Evolutionary conservation across 164 flowering plant species (phyloP).

Genomic region (Amborella trichopoda): DNA sequence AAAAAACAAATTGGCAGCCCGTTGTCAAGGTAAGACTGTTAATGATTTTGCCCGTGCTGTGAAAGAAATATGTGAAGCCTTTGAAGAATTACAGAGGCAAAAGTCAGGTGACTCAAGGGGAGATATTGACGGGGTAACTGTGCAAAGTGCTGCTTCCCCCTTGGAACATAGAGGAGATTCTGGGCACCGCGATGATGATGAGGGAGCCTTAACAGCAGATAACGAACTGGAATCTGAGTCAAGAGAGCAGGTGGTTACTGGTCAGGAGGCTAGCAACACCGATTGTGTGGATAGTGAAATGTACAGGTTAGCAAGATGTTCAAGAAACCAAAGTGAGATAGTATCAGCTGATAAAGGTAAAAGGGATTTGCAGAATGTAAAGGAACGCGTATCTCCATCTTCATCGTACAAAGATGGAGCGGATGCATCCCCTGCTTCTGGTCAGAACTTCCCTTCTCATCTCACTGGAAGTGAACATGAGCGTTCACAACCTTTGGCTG

Average conservation of each 20-base stretch:
- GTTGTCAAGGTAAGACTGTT: constrained; percentile 61
- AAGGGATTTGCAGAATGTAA: constrained; percentile 5
- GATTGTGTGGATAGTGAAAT: constrained; percentile 19
- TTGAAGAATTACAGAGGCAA: constrained; percentile 44
- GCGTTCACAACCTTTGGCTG: constrained; percentile 8
- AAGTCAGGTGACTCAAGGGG: constrained; percentile 19
- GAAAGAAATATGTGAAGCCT: constrained; percentile 73
- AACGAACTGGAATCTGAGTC: not conserved
- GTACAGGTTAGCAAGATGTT: constrained; percentile 25
- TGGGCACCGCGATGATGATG: not conserved
- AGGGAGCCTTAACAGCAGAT: not conserved
- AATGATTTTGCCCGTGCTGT: constrained; percentile 76
- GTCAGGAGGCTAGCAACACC: too few species aligned
- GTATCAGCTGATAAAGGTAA: constrained; percentile 23
- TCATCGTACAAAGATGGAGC: constrained; percentile 11
- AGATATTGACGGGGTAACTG: constrained; percentile 16
- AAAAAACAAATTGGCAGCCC: constrained; percentile 48
- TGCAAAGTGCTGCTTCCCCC: too few species aligned
- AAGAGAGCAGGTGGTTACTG: not conserved
- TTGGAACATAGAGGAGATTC: not conserved
- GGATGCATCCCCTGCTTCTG: constrained; percentile 10
- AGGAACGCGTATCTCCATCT: constrained; percentile 11
- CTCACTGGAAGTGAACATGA: constrained; percentile 7
- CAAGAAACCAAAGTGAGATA: constrained; percentile 15
- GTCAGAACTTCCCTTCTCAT: constrained; percentile 8